Conservation (phyloP, 164 flowering plant genomes). For the Tetracentron sinense region DNA sequence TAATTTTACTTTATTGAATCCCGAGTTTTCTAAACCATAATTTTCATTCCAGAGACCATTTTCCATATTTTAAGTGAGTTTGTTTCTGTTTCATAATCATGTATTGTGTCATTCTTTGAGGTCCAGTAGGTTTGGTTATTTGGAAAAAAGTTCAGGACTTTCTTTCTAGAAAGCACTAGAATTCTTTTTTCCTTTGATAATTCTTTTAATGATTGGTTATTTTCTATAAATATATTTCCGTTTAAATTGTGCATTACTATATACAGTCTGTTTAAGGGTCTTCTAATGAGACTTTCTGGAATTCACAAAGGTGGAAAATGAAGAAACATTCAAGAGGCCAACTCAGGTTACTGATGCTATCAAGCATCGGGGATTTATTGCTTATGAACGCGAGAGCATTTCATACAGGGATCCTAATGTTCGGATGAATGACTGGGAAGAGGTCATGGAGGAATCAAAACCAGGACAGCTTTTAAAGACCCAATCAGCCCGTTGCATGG, state of each 20-base stretch:
- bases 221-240: too few relatives aligned
- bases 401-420: constrained; percentile 80
- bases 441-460: constrained; percentile 75
- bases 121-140: neutral
- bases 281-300: constrained; percentile 12
- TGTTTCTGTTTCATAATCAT: too few relatives aligned
- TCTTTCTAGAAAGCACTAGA: neutral
- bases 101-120: neutral
- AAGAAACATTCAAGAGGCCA: constrained; percentile 46
- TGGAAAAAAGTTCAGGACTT: neutral
- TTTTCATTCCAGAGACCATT: too few relatives aligned
- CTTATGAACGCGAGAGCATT: constrained; percentile 85
- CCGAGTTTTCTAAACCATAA: too few relatives aligned
- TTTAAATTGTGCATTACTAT: too few relatives aligned
- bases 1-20: neutral
- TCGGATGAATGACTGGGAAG: constrained; percentile 85
- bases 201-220: too few relatives aligned
- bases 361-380: constrained; percentile 86
- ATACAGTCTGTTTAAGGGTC: neutral
- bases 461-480: constrained; percentile 80
- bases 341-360: constrained; percentile 62
- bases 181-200: neutral
- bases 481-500: constrained; percentile 99
- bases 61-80: neutral
- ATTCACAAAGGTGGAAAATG: constrained; percentile 34